A percentile compares a stretch with the other conserved stretches of the same genome.
Evolutionary conservation across 208 protist genomes (phyloP).

Genomic region (Strigomonas culicis): DNA sequence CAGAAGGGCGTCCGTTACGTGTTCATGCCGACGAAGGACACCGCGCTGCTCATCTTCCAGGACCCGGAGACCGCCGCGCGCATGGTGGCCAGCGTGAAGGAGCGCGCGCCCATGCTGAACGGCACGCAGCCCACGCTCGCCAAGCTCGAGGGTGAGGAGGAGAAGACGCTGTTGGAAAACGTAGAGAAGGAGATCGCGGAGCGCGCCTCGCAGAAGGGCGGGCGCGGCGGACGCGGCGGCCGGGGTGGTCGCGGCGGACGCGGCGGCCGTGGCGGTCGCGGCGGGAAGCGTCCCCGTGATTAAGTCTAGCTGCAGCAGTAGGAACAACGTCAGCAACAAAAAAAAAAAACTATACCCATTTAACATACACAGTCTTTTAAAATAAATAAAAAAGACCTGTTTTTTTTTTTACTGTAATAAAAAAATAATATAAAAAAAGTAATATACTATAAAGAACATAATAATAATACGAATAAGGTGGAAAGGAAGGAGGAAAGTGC

Average conservation of each 20-base stretch:
- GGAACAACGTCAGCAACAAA: not conserved
- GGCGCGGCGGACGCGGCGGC: conserved; percentile 29
- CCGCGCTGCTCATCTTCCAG: conserved; percentile 79
- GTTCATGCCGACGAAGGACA: conserved; percentile 64
- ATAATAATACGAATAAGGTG: not conserved
- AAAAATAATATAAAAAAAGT: conserved; percentile 17
- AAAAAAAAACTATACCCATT: not conserved
- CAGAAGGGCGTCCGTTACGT: conserved; percentile 85
- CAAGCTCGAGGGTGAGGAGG: conserved; percentile 64
- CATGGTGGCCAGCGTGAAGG: conserved; percentile 71
- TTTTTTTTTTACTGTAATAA: conserved; percentile 1
- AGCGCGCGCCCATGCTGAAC: conserved; percentile 72
- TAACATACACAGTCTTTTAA: no score
- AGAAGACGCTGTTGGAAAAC: conserved; percentile 59
- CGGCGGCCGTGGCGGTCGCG: conserved; percentile 34
- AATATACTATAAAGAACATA: conserved; percentile 12
- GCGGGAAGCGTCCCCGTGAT: conserved; percentile 38
- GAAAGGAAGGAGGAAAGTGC: no score
- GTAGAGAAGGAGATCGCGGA: conserved; percentile 84
- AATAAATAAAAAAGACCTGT: no score
- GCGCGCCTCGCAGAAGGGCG: conserved; percentile 34
- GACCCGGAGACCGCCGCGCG: conserved; percentile 65
- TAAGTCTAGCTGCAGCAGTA: not conserved
- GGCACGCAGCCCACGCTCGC: conserved; percentile 60
- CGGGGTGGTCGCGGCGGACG: conserved; percentile 35